These are phyloP conservation scores for Dimocarpus longan DNA, from an alignment of 345 rosid genomes.

Conservation along the genomic window DNA sequence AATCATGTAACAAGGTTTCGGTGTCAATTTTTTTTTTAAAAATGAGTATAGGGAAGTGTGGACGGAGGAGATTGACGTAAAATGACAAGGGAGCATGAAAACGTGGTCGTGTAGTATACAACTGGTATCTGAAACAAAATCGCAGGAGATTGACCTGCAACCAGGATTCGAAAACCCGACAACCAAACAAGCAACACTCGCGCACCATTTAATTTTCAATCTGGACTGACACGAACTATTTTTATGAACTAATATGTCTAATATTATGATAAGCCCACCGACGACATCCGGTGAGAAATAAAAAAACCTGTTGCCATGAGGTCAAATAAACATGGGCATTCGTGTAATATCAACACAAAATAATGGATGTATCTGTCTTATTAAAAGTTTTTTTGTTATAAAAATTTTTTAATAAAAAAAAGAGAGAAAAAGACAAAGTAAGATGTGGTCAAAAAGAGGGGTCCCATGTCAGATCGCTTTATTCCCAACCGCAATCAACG, in stretches of 20 bases:
- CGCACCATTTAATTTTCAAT: constrained; percentile 17
- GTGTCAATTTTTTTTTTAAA: too few relatives aligned
- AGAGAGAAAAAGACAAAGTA: constrained; percentile 31
- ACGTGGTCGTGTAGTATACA: constrained; percentile 25
- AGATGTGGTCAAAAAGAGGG: constrained; percentile 56
- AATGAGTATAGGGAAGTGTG: background rate
- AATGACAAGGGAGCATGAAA: background rate
- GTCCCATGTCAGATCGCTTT: constrained; percentile 61
- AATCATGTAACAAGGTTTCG: too few relatives aligned
- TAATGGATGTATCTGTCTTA: background rate
- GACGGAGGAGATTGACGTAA: background rate
- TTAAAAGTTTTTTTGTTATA: background rate
- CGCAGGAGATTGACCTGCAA: constrained; percentile 29
- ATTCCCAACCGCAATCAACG: constrained; percentile 99
- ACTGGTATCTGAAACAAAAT: constrained; percentile 15
- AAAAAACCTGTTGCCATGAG: background rate
- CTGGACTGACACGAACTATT: constrained; percentile 8
- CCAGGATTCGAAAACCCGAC: constrained; percentile 40
- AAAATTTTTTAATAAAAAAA: background rate
- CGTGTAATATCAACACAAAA: background rate
- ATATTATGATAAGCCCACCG: constrained; percentile 38
- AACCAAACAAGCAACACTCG: constrained; percentile 34
- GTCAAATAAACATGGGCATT: constrained; percentile 15
- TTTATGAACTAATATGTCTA: too few relatives aligned
- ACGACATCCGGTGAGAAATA: constrained; percentile 37